Conservation (phyloP, 2,329 filamentous ascomycete species). For the Fusarium musae region DNA sequence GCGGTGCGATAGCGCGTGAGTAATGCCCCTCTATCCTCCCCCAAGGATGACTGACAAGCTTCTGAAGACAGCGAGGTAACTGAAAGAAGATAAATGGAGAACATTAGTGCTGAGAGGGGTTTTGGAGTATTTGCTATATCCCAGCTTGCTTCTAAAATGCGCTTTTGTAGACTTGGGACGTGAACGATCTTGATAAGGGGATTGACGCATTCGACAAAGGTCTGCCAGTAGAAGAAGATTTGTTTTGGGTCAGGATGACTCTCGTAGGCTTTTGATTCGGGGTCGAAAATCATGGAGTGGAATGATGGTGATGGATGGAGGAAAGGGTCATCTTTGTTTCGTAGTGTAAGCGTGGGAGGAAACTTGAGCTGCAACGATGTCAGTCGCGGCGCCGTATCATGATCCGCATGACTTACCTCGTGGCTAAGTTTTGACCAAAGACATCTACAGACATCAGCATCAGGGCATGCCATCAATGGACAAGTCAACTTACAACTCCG, state of each 20-base stretch:
- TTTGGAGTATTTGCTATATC: constrained; percentile 27
- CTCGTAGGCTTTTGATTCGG: background rate
- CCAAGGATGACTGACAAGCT: constrained; percentile 28
- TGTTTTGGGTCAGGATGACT: constrained; percentile 47
- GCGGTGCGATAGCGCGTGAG: constrained; percentile 41
- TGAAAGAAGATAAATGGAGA: constrained; percentile 45
- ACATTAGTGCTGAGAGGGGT: constrained; percentile 40
- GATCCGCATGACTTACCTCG: constrained; percentile 1
- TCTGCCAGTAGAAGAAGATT: constrained; percentile 48
- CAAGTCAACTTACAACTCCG: constrained; percentile 3
- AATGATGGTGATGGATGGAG: constrained; percentile 23
- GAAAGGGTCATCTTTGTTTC: constrained; percentile 37
- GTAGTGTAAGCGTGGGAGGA: constrained; percentile 34
- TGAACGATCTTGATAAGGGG: constrained; percentile 49
- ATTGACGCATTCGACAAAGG: constrained; percentile 48
- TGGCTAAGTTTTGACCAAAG: constrained; percentile 33
- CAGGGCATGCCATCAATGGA: rapidly evolving
- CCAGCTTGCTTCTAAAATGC: constrained; percentile 47
- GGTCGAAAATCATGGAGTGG: background rate
- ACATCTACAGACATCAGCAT: constrained; percentile 4
- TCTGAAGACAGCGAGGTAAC: constrained; percentile 36
- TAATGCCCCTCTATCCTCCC: constrained; percentile 17
- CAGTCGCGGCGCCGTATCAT: background rate
- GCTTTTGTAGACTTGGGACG: constrained; percentile 47
- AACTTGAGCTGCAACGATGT: constrained; percentile 37